Evolutionary conservation across 768 basidiomycete species (phyloP).

Genomic region (Boletus rubropictus): DNA sequence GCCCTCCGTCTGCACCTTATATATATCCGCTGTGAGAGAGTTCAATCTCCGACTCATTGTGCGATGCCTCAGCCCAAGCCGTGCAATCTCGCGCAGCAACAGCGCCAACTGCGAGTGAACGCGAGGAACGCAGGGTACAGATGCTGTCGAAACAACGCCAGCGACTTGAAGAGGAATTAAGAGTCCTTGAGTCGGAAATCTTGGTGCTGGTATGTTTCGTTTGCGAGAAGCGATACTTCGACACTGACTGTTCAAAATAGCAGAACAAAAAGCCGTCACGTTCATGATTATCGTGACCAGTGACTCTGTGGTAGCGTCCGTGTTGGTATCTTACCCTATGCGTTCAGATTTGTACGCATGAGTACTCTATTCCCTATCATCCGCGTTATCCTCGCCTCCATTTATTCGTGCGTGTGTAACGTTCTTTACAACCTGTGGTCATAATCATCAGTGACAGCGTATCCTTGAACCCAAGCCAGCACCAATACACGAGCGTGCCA

Average conservation of each 20-base stretch:
- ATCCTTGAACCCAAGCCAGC: too few species aligned
- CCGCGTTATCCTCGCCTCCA: too few species aligned
- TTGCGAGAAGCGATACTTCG: background rate
- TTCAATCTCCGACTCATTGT: constrained; percentile 26
- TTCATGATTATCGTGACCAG: background rate
- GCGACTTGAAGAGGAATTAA: constrained; percentile 58
- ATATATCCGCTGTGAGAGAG: constrained; percentile 17
- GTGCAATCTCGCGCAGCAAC: constrained; percentile 39
- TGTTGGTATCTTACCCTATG: too few species aligned
- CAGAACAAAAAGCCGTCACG: constrained; percentile 17
- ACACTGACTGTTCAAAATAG: constrained; percentile 13
- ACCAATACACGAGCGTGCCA: too few species aligned
- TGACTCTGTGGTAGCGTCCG: too few species aligned
- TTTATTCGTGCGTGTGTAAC: too few species aligned
- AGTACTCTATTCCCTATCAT: too few species aligned
- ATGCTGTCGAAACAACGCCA: constrained; percentile 62
- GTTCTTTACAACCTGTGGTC: too few species aligned
- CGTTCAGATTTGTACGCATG: too few species aligned
- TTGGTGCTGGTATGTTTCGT: constrained; percentile 41
- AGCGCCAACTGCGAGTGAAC: constrained; percentile 52
- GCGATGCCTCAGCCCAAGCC: constrained; percentile 44
- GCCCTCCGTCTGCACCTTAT: constrained; percentile 24
- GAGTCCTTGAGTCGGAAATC: constrained; percentile 56
- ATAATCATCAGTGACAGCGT: too few species aligned
- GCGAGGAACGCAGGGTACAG: constrained; percentile 61